Conservation (phyloP, 306 rosid species). For the Dryas drummondii region DNA sequence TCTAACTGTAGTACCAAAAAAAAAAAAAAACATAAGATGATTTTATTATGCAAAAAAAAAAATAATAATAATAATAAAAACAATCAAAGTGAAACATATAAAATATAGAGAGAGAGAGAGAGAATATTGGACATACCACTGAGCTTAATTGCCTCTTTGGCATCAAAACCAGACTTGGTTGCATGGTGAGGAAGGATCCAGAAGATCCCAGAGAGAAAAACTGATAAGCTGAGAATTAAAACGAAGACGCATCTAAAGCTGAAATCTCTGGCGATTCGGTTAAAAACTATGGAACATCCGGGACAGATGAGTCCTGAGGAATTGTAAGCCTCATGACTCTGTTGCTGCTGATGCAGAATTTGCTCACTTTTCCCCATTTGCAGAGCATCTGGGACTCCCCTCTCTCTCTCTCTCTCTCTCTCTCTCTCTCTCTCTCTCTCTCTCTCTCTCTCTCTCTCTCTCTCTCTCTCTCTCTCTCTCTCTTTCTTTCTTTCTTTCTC, state of each 20-base stretch:
- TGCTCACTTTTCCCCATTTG: conserved; percentile 53
- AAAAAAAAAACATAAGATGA: conserved; percentile 13
- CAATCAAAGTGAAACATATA: neutral
- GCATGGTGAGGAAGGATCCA: conserved; percentile 68
- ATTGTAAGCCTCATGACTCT: conserved; percentile 21
- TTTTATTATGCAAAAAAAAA: conserved; percentile 9
- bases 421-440: conserved; percentile 1
- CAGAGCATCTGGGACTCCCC: conserved; percentile 50
- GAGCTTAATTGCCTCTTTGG: conserved; percentile 53
- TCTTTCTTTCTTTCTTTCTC: conserved; percentile 18
- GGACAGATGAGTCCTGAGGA: conserved; percentile 44
- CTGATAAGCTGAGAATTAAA: conserved; percentile 53
- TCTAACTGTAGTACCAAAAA: neutral
- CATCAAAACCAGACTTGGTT: conserved; percentile 47
- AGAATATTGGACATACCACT: conserved; percentile 44
- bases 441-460: neutral
- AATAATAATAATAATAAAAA: neutral
- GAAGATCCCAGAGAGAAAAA: conserved; percentile 69
- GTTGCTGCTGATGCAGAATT: conserved; percentile 43
- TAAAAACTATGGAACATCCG: conserved; percentile 43
- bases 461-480: neutral
- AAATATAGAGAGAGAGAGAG: neutral
- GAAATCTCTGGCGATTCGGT: conserved; percentile 35
- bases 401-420: conserved; percentile 6
- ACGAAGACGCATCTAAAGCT: conserved; percentile 73